These are phyloP conservation scores for Wallacemonas rigidus DNA, from an alignment of 208 protist genomes.

Conservation along the genomic window DNA sequence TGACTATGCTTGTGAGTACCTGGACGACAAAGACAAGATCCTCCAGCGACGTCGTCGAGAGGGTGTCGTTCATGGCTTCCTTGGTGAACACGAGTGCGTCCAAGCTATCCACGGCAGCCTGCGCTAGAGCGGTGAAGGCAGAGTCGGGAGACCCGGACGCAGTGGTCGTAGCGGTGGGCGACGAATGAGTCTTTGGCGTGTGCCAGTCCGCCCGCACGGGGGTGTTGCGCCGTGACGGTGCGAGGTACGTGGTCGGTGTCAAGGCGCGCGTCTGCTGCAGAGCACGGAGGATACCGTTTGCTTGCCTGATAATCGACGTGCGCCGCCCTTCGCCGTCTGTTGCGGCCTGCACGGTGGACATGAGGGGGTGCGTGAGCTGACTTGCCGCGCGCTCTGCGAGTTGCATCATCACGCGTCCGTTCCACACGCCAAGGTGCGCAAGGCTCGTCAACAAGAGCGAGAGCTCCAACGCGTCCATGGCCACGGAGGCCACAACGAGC, in stretches of 20 bases:
- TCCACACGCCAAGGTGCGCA: slow-evolving; percentile 70
- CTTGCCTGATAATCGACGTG: slow-evolving; percentile 55
- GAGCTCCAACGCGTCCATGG: slow-evolving; percentile 69
- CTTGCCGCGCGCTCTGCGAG: slow-evolving; percentile 20
- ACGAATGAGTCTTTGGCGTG: background rate
- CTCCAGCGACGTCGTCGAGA: slow-evolving; percentile 33
- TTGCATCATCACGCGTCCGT: slow-evolving; percentile 56
- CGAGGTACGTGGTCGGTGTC: slow-evolving; percentile 39
- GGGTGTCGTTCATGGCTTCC: slow-evolving; percentile 27
- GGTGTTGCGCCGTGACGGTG: background rate
- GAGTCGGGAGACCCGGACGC: background rate
- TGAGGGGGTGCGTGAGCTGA: slow-evolving; percentile 9
- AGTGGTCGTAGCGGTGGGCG: background rate
- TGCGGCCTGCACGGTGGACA: slow-evolving; percentile 35
- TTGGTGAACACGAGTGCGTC: slow-evolving; percentile 39
- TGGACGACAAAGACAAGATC: slow-evolving; percentile 52
- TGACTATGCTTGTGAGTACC: slow-evolving; percentile 53
- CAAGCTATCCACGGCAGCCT: slow-evolving; percentile 53
- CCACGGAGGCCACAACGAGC: slow-evolving; percentile 37
- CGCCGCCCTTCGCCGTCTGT: slow-evolving; percentile 12
- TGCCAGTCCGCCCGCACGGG: slow-evolving; percentile 25
- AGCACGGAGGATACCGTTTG: slow-evolving; percentile 57
- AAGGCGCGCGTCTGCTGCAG: slow-evolving; percentile 67
- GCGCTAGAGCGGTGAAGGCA: slow-evolving; percentile 28
- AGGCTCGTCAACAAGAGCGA: slow-evolving; percentile 72